Base-by-base conservation (phyloP, 2,329 filamentous ascomycete species). In the Microsporum canis region DNA sequence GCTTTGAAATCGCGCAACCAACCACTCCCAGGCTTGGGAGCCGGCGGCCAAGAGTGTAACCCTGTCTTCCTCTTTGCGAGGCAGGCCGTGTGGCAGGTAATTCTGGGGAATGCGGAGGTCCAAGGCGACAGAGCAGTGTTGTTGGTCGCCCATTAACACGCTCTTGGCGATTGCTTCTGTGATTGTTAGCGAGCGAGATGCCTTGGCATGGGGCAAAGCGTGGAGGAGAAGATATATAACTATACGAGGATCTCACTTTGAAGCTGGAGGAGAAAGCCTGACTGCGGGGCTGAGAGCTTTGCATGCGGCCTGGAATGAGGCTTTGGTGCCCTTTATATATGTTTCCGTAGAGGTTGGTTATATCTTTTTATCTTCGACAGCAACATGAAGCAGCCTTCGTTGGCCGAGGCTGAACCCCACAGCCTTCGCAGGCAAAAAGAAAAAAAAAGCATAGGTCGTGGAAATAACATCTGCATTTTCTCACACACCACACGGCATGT, bases 381-480 rank as follows among this genome's bases (percentile, higher is more conserved):
- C 10, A 31, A 51, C 45, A 51, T 23, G 45, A 51, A 51, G 45
- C 23, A 51, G 6, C 43, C 43, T 29, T 12, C 43, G 17, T 12
- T 31, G 45, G 45, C 51, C 51, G 51, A 55, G 51, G 51, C 51
- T 55, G 51, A 34, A 36, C 51, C 51, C 51, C 51, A 55, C 51
- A 55, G 51, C 5, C 51, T 55, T n/a, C 17, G 17, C 17, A 23
- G 17, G 17, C 17, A 23, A 23, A 23, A 23, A 23, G 17, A 23
- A 23, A 23, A 23, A 17, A 10, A 12, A 23, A 55, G 31, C 51
- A 17, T 43, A 17, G 51, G 51, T 17, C 51, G 51, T 55, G 51
- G 51, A 29, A 55, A 55, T 55, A 34, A 23, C 17, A 17, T 17
- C 6, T 55, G 33, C 17, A 31, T 10, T 34, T 14, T 36, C 14